Evolutionary conservation across 352 stramenopile genomes (phyloP), one percentile per base, ranked within the genome.

Genomic region (Phytopythium mirpurense): DNA sequence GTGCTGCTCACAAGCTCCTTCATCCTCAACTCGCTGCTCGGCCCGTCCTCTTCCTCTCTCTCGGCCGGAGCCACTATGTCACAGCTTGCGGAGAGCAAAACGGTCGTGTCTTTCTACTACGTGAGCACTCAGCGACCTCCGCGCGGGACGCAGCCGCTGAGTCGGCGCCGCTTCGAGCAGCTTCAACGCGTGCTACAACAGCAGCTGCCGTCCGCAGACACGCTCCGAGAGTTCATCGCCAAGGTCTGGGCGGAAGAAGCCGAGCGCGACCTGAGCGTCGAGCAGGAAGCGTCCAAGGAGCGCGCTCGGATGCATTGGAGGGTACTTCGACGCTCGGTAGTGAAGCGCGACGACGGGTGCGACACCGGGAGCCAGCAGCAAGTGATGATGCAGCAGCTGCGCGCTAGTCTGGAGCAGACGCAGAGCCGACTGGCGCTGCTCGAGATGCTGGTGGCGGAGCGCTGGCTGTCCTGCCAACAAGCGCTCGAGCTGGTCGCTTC

Each of bases 41-140:
- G 47, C 0, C 65, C 69, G 42, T 70, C 49, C 6, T 34, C 24
- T 2, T 38, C 61, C 23, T 36, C 44, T 48, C 23, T 54, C 23
- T 23, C 42, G 5, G 15, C 36, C 31, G 32, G 24, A 15, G 10
- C 15, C 7, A 43, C 12, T 46, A 18, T 23, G 26, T 14, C 14
- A 12, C 21, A n/a, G 0, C 14, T 45, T 7, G 24, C 51, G 12
- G 8, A 24, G 14, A 19, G 32, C 18, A 47, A 49, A 0, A 58
- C 59, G 0, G 60, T 66, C 18, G 54, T 84, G 1, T 57, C 69
- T 12, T 92, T 96, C 37, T 75, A 92, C 57, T 96, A 93, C 47
- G 81, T 96, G 9, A 93, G 82, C 19, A 96, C 87, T 7, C 76
- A 67, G 12, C 57, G 81, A n/a, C 76, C 78, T 12, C 78, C 75